Evolutionary conservation across 805 yeast genomes (phyloP).

Genomic region (Candida tibetensis): DNA sequence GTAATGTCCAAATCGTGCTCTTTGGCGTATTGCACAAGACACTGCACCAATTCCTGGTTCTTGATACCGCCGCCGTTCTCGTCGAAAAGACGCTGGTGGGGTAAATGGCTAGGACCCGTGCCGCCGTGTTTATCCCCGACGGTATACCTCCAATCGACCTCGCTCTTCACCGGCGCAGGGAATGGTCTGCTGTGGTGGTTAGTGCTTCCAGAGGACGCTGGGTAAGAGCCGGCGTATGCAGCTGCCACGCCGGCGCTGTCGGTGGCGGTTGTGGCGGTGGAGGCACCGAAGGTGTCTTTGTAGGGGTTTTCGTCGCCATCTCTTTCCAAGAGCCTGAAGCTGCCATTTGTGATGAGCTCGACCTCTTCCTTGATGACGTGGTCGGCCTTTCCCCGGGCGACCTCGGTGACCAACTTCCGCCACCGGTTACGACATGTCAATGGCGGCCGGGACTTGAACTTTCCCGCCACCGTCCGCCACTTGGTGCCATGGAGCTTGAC

Average conservation of each 20-base stretch:
- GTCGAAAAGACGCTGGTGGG: constrained; percentile 20
- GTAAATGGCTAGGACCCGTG: constrained; percentile 15
- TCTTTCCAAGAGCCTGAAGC: constrained; percentile 6
- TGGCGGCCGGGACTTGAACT: constrained; percentile 77
- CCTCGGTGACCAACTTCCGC: constrained; percentile 80
- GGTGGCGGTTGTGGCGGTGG: not conserved
- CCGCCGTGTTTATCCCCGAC: constrained; percentile 40
- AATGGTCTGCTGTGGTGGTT: not conserved
- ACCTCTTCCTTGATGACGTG: constrained; percentile 57
- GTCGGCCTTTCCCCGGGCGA: constrained; percentile 63
- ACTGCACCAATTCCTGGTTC: constrained; percentile 53
- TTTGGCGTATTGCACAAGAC: constrained; percentile 59
- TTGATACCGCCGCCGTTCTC: constrained; percentile 48
- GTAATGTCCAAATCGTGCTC: constrained; percentile 57
- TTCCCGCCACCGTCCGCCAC: constrained; percentile 78
- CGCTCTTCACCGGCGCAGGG: constrained; percentile 12
- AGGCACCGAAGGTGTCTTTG: not conserved
- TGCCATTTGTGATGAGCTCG: constrained; percentile 49
- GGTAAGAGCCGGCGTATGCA: not conserved
- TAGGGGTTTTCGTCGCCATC: constrained; percentile 5
- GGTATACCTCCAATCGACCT: constrained; percentile 63
- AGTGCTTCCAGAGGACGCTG: not conserved
- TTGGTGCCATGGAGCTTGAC: constrained; percentile 77
- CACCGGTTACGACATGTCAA: constrained; percentile 89
- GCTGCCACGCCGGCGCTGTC: not conserved